phyloP scores from a whole-genome alignment of 1,284 basidiomycete species.

The Marasmius sp. region DNA sequence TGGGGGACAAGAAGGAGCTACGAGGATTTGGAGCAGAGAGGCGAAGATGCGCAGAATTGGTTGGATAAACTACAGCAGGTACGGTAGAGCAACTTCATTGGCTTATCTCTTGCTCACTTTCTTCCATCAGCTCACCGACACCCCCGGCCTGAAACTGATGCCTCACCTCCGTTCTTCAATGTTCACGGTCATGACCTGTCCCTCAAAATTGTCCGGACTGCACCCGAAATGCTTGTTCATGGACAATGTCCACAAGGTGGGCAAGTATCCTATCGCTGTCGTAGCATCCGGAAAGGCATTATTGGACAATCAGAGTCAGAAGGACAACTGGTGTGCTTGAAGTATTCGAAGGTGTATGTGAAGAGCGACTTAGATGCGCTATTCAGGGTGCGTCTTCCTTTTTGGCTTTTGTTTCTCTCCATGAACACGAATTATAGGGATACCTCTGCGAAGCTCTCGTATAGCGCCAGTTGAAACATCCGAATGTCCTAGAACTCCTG shows the following conservation, averaged over 20 bases:
- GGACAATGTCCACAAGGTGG: background rate
- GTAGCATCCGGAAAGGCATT: background rate
- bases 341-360: background rate
- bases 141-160: background rate
- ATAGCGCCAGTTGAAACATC: background rate
- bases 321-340: conserved; percentile 1
- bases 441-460: background rate
- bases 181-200: background rate
- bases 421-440: background rate
- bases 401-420: background rate
- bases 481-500: background rate
- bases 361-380: conserved; percentile 1
- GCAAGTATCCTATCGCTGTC: background rate
- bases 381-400: background rate
- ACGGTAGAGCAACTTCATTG: background rate
- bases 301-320: background rate
- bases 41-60: background rate
- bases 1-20: too few relatives aligned
- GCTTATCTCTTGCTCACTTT: background rate
- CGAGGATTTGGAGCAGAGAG: too few relatives aligned
- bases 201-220: background rate
- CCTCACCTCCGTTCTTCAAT: background rate
- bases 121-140: background rate
- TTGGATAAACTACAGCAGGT: background rate
- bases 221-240: background rate